Percentiles rank a stretch among this genome's conserved stretches.
Conservation (phyloP, 1,284 basidiomycete genomes). For the Papiliotrema laurentii region DNA sequence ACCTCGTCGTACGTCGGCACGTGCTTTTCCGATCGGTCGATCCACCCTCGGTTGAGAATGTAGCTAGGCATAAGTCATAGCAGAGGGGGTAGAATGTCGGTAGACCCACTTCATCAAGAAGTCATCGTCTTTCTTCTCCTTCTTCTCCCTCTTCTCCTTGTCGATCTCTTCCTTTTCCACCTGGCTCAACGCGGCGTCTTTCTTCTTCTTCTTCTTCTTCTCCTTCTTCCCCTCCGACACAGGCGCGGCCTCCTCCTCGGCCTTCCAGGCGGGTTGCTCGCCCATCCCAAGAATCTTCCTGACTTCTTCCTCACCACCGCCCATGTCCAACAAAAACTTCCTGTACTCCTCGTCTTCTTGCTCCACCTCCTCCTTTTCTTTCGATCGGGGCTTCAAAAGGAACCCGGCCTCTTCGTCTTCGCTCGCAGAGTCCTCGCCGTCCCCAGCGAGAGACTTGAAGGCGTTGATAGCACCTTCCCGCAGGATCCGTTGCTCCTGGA, state of each 20-base stretch:
- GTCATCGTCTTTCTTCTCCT: constrained; percentile 50
- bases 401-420: constrained; percentile 55
- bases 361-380: constrained; percentile 65
- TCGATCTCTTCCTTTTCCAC: constrained; percentile 30
- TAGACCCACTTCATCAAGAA: constrained; percentile 82
- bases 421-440: constrained; percentile 50
- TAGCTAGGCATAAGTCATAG: constrained; percentile 57
- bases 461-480: constrained; percentile 79
- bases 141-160: constrained; percentile 27
- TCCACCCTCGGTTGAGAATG: constrained; percentile 91
- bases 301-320: constrained; percentile 71
- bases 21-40: constrained; percentile 66
- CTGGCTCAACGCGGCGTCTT: constrained; percentile 16
- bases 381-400: constrained; percentile 60
- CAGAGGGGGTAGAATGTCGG: not conserved
- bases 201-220: constrained; percentile 62
- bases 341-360: constrained; percentile 72
- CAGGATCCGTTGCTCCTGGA: constrained; percentile 70
- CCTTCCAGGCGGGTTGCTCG: constrained; percentile 19
- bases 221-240: constrained; percentile 62
- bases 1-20: constrained; percentile 81
- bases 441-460: constrained; percentile 47
- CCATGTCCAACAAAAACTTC: constrained; percentile 66
- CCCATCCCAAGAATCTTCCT: constrained; percentile 52
- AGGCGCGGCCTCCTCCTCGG: constrained; percentile 48